Base-by-base conservation (phyloP, 192 early-diverging fungal genomes). In the Podila epicladia region DNA sequence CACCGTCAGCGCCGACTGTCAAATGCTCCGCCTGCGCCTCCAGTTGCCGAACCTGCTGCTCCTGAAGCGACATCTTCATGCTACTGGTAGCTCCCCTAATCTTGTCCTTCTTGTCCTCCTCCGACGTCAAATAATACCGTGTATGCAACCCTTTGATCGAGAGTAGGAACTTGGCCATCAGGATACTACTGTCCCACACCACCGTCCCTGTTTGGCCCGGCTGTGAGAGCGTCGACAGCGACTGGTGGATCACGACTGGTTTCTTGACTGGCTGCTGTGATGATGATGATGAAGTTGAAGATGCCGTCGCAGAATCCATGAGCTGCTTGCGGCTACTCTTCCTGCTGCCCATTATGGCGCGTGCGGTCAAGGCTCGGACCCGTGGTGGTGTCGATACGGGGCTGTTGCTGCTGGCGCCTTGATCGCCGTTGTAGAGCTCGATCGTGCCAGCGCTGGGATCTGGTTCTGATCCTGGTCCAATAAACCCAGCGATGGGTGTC, bases 201-300 rank as follows among this genome's bases (percentile, higher is more conserved):
- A 86, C 85, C 3, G 83, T 78, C 20, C 85, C 85, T 19, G 85
- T 86, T 13, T 73, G 76, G 32, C 85, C 85, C 13, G 74, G 79
- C 22, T 82, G 65, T 0, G 85, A 86, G 20, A 86, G 75, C n/a
- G 76, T 80, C 5, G 76, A 80, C 26, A 80, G 76, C 0, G 76
- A 80, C 41, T 80, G 76, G 58, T 80, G 76, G 33, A 80, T 80
- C 28, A 80, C 76, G 31, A 80, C 29, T 0, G 76, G 76, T 31
- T 80, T 80, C 65, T 77, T 55, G 13, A 55, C 24, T 6, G 11
- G 22, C 22, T 55, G 53, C 24, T 55, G 53, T 24, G 41, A 15
- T 15, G 41, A 12, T 24, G 53, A 9, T 24, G 19, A 7, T 53
- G 50, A n/a, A 9, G 19, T 1, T 53, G 50, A n/a, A 0, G n/a